Evolutionary conservation across 1,284 basidiomycete genomes (phyloP).

Genomic region (Apiotrichum gracile): DNA sequence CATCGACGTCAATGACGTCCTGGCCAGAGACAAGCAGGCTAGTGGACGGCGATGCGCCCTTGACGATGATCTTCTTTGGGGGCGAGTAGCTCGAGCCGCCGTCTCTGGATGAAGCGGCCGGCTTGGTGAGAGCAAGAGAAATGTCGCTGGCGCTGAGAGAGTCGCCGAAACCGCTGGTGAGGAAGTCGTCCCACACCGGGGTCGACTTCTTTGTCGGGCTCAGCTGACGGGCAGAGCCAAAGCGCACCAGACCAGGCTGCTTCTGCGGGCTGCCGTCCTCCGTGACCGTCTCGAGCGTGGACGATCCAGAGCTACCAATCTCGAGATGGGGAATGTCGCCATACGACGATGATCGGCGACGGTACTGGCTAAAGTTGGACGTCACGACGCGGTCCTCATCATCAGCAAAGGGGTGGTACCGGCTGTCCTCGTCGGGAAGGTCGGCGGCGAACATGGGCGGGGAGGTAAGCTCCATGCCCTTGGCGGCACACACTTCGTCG

Average conservation of each 20-base stretch:
- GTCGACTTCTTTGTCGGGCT: background rate
- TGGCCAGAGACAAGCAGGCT: constrained; percentile 14
- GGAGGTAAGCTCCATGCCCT: constrained; percentile 9
- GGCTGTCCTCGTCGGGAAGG: constrained; percentile 1
- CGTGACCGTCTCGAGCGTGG: background rate
- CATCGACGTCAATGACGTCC: constrained; percentile 30
- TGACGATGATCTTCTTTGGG: constrained; percentile 5
- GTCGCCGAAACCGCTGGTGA: constrained; percentile 20
- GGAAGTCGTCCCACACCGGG: constrained; percentile 22
- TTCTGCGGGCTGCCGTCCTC: background rate
- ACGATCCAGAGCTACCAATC: background rate
- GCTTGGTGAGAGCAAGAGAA: constrained; percentile 9
- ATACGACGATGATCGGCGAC: constrained; percentile 21
- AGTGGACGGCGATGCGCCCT: background rate
- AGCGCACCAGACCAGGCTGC: constrained; percentile 1
- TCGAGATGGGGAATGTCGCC: constrained; percentile 9
- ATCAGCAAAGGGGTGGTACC: constrained; percentile 19
- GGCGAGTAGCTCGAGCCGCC: background rate
- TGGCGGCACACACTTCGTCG: constrained; percentile 2
- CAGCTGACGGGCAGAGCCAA: constrained; percentile 4
- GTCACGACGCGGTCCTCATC: background rate
- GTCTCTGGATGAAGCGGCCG: background rate
- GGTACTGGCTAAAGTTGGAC: background rate
- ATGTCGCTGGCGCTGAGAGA: constrained; percentile 7
- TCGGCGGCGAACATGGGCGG: background rate